phyloP scores from a whole-genome alignment of 345 rosid genomes.

The Gossypium sturtianum region DNA sequence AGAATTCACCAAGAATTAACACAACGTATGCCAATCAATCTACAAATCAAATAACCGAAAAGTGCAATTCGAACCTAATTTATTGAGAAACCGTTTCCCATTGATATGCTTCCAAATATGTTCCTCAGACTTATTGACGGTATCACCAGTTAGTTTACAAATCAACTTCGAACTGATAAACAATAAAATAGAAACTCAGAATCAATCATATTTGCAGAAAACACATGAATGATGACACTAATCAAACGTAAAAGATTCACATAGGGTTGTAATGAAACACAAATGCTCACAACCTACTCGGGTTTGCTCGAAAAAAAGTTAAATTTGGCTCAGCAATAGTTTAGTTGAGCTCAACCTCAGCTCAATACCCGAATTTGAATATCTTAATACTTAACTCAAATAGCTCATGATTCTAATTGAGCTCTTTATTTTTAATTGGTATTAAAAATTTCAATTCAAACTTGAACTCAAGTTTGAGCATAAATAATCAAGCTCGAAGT shows the following conservation, averaged over 20 bases:
- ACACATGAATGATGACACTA: neutral
- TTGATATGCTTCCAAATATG: conserved; percentile 92
- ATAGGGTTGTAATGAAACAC: neutral
- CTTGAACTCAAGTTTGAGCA: neutral
- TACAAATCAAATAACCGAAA: neutral
- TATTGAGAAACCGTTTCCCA: conserved; percentile 76
- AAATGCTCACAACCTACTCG: neutral
- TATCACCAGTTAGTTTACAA: conserved; percentile 85
- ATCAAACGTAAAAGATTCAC: neutral
- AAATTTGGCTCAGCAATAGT: neutral
- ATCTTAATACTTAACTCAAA: neutral
- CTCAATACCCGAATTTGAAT: neutral
- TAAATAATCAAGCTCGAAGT: neutral
- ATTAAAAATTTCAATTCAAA: neutral
- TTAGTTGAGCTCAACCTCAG: neutral
- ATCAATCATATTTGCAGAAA: neutral
- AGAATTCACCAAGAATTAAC: conserved; percentile 5
- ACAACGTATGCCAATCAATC: neutral
- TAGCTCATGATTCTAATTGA: neutral
- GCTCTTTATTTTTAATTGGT: neutral
- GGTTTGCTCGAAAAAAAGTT: neutral
- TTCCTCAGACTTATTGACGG: conserved; percentile 79
- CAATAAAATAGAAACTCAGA: conserved; percentile 6
- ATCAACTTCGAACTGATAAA: conserved; percentile 63
- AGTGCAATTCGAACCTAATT: conserved; percentile 42